Evolutionary conservation across 257 asterid species (phyloP).

Genomic region (Nicotiana knightiana): DNA sequence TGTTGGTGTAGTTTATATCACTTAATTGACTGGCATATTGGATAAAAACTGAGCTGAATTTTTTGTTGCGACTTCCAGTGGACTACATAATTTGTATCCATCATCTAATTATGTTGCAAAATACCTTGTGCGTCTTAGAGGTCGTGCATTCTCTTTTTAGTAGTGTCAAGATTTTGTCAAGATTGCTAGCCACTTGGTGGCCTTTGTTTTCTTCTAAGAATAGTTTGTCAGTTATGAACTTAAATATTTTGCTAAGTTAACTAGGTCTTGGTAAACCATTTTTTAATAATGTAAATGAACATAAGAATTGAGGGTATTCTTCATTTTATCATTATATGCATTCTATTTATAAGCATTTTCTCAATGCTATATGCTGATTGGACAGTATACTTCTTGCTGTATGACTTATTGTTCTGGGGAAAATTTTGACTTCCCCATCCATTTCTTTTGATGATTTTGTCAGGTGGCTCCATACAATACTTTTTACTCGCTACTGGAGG

Average conservation of each 20-base stretch:
- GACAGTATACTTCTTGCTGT: background rate
- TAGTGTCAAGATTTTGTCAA: background rate
- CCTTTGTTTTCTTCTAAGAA: background rate
- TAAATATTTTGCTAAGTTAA: background rate
- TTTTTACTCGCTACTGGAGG: slow-evolving; percentile 71
- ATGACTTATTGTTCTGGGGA: background rate
- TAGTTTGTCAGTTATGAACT: background rate
- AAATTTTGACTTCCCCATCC: background rate
- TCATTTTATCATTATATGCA: background rate
- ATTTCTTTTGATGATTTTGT: slow-evolving; percentile 3
- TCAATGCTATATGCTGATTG: background rate
- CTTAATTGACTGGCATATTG: background rate
- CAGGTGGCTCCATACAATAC: slow-evolving; percentile 95
- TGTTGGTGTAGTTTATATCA: background rate
- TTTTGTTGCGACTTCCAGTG: background rate
- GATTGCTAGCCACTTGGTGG: background rate
- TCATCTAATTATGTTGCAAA: background rate
- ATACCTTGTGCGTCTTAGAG: background rate
- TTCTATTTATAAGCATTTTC: background rate
- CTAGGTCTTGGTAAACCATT: background rate
- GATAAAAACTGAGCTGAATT: background rate
- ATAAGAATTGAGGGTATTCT: background rate
- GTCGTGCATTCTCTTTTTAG: background rate
- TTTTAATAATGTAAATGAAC: background rate
- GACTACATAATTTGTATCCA: background rate